Base-by-base conservation (phyloP, 1,139 yeast genomes). In the Pichia sp. region DNA sequence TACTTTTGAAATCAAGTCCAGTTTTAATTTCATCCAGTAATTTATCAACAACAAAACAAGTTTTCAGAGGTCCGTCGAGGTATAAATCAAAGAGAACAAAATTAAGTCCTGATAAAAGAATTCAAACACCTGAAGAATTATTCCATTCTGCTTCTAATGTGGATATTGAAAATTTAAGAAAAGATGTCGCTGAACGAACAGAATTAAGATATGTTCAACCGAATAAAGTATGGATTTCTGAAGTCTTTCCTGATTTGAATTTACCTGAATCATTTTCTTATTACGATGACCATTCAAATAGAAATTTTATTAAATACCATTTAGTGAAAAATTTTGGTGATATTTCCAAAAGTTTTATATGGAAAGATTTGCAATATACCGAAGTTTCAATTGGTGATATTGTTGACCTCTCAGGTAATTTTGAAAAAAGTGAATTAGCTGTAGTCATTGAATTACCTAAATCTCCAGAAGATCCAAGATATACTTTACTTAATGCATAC, bases 401-500 rank as follows among this genome's bases (percentile, higher is more conserved):
- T 18, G 78, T 74, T 6, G 70, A 73, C 41, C 57, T 74, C 27
- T 65, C 66, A 3, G 56, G 58, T 0, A 54, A 63, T 9, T 57
- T 68, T 45, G 65, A 64, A 45, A 63, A 64, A 26, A 61, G 67
- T 7, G 70, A 68, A 42, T 56, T 76, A 26, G 68, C 72, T 5
- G 75, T 75, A 48, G 66, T 76, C 42, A 70, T 71, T 1, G 69
- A 68, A 39, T 58, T 74, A n/a, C 81, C 81, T 0, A 49, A 56
- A 3, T 56, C 64, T 5, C 57, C 66, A 1, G 64, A 62, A 34
- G 79, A 75, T 53, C 74, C 77, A 26, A 63, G 79, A 35, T 83
- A 77, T 56, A 75, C 85, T 0, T 73, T 79, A 52, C 67, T 81
- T 44, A 75, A 76, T 50, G 70, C 73, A 39, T 74, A 74, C 51